Base-by-base conservation (phyloP, 345 rosid genomes). In the Aegle marmelos region DNA sequence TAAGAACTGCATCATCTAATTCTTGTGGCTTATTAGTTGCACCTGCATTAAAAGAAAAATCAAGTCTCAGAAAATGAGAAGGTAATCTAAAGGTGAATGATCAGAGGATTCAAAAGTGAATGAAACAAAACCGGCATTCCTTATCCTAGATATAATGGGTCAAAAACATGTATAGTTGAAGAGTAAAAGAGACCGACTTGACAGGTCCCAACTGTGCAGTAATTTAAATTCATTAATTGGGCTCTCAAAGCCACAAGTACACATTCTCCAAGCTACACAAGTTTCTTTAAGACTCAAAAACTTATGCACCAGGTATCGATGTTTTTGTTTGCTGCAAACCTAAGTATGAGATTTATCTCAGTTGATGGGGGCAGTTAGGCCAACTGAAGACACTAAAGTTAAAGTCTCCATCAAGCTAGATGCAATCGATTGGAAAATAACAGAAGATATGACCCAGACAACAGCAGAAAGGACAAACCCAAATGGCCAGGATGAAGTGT, bases 1-100 rank as follows among this genome's bases (percentile, higher is more conserved):
- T 85, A 39, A 93, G 93, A 59, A 95, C 98, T 39, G 98, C 99
- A 84, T 95, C 98, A 83, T 95, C 99, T 88, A 95, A 82, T 71
- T 95, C 99, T 73, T 93, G 99, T 28, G 99, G 99, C 84, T 95
- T 95, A 87, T 95, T 95, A 8, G 99, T 95, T 72, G 99, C 98
- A 79, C 99, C 99, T 95, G 85, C 85, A 86, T 50, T 56, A 57
- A 63, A 48, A 83, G 39, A 31, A 33, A 75, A 81, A 48, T 24
- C 22, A 56, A 68, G 60, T 31, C 79, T 64, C 21, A 73, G 45
- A 48, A 69, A 61, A 73, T 50, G 25, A 73, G 28, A 71, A 62
- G n/a, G 37, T 16, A 34, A 22, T 5, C 39, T 31, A 11, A 45
- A 11, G 1, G 2, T 4, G 19, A 13, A 68, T 48, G 57, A 73